A percentile compares a stretch with the other conserved stretches of the same genome.
phyloP scores from a whole-genome alignment of 2,329 filamentous ascomycete genomes.

The Pseudogymnoascus sp. region DNA sequence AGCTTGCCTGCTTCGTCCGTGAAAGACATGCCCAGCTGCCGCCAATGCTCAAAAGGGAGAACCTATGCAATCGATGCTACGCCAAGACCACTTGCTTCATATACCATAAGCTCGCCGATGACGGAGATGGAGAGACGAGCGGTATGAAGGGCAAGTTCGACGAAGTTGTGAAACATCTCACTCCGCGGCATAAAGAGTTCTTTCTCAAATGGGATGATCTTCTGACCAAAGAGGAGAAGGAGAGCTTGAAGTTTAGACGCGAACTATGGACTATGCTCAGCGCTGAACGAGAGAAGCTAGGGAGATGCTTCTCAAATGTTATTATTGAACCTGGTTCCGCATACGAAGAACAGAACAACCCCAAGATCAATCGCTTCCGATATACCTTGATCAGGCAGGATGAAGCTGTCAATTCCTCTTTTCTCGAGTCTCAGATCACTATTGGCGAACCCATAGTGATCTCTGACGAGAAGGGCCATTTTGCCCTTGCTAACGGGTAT shows the following conservation, averaged over 20 bases:
- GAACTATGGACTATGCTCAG: constrained; percentile 97
- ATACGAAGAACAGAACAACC: constrained; percentile 57
- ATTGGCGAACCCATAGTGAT: constrained; percentile 92
- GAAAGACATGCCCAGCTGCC: constrained; percentile 73
- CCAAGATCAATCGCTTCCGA: constrained; percentile 84
- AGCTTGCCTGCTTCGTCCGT: constrained; percentile 75
- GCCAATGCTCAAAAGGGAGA: constrained; percentile 73
- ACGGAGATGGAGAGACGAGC: constrained; percentile 72
- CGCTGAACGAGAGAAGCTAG: constrained; percentile 74
- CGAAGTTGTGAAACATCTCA: constrained; percentile 71
- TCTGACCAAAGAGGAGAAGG: constrained; percentile 88
- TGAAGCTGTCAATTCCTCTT: constrained; percentile 59
- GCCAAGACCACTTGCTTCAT: constrained; percentile 85
- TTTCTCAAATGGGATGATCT: constrained; percentile 93
- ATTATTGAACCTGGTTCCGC: constrained; percentile 72
- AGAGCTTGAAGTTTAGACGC: constrained; percentile 74
- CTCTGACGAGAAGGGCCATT: constrained; percentile 91
- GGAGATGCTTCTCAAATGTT: constrained; percentile 83
- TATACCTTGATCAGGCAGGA: constrained; percentile 76
- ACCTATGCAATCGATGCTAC: constrained; percentile 80
- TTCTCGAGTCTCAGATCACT: constrained; percentile 80
- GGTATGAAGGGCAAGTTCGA: constrained; percentile 76
- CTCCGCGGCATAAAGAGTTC: constrained; percentile 65
- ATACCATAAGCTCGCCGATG: constrained; percentile 84
- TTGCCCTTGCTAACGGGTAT: constrained; percentile 87